Evolutionary conservation across 2,329 filamentous ascomycete species (phyloP).

Genomic region (Cladosporium sp.): DNA sequence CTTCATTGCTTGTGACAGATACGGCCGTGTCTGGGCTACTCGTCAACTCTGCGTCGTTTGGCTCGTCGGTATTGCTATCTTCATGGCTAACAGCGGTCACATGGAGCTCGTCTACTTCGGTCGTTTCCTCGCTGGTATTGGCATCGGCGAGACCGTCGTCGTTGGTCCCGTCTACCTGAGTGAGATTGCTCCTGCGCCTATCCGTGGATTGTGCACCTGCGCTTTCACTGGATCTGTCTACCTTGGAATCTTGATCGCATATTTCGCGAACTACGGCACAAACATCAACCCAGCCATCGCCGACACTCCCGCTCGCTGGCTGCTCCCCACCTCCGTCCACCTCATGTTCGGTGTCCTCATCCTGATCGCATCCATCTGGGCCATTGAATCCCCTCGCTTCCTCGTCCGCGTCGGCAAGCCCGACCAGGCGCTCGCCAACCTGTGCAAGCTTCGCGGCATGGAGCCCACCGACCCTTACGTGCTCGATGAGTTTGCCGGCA

Average conservation of each 20-base stretch:
- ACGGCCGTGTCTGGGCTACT: conserved; percentile 46
- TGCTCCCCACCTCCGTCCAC: conserved; percentile 71
- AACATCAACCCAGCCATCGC: conserved; percentile 40
- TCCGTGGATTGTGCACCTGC: conserved; percentile 69
- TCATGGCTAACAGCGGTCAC: conserved; percentile 39
- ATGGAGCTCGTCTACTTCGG: conserved; percentile 60
- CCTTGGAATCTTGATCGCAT: conserved; percentile 70
- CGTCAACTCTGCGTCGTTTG: conserved; percentile 44
- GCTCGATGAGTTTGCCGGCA: conserved; percentile 58
- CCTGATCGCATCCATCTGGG: conserved; percentile 64
- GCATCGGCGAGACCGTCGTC: conserved; percentile 49
- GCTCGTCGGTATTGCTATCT: conserved; percentile 44
- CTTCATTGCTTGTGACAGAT: conserved; percentile 49
- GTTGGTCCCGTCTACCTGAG: conserved; percentile 57
- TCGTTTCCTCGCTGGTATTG: conserved; percentile 58
- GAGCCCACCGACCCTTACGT: conserved; percentile 60
- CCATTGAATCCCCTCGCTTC: conserved; percentile 65
- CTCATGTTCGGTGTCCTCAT: conserved; percentile 75
- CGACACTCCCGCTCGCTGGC: conserved; percentile 42
- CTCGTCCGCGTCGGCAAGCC: conserved; percentile 65
- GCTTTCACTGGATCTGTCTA: conserved; percentile 71
- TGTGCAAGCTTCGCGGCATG: conserved; percentile 59
- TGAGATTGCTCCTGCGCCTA: conserved; percentile 60
- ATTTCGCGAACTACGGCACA: conserved; percentile 64
- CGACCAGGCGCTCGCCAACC: conserved; percentile 59